phyloP scores from a whole-genome alignment of 2,329 filamentous ascomycete species.

The Boeremia lycopersici region DNA sequence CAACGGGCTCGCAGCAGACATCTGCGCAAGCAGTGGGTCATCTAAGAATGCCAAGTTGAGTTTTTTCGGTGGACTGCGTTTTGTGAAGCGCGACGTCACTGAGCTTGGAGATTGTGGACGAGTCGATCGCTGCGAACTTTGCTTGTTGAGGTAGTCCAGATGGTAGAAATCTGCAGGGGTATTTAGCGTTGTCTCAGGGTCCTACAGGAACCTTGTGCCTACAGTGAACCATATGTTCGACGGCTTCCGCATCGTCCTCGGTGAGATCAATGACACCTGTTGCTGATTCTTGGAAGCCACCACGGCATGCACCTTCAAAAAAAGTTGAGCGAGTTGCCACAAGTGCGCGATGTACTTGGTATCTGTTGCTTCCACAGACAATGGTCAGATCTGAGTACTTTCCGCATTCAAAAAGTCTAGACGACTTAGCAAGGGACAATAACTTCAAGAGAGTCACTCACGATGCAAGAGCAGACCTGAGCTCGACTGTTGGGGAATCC shows the following conservation, averaged over 20 bases:
- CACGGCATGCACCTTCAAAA: slow-evolving; percentile 51
- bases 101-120: slow-evolving; percentile 25
- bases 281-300: slow-evolving; percentile 45
- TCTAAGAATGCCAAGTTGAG: slow-evolving; percentile 43
- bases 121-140: slow-evolving; percentile 37
- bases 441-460: slow-evolving; percentile 38
- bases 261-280: slow-evolving; percentile 48
- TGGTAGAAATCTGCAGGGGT: slow-evolving; percentile 48
- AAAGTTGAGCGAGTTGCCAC: slow-evolving; percentile 57
- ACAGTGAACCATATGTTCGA: slow-evolving; percentile 52
- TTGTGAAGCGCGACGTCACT: slow-evolving; percentile 23
- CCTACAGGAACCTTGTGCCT: slow-evolving; percentile 22
- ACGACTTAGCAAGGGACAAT: slow-evolving; percentile 34
- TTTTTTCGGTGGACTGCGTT: slow-evolving; percentile 30
- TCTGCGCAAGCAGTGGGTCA: slow-evolving; percentile 47
- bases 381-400: slow-evolving; percentile 58
- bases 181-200: slow-evolving; percentile 24
- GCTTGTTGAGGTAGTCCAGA: slow-evolving; percentile 47
- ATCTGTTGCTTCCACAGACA: slow-evolving; percentile 53
- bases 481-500: slow-evolving; percentile 51
- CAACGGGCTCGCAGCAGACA: slow-evolving; percentile 30
- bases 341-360: slow-evolving; percentile 55
- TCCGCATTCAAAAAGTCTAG: slow-evolving; percentile 46
- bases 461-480: slow-evolving; percentile 56
- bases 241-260: slow-evolving; percentile 49